phyloP scores from a whole-genome alignment of 345 rosid genomes.

The Linum tenue region DNA sequence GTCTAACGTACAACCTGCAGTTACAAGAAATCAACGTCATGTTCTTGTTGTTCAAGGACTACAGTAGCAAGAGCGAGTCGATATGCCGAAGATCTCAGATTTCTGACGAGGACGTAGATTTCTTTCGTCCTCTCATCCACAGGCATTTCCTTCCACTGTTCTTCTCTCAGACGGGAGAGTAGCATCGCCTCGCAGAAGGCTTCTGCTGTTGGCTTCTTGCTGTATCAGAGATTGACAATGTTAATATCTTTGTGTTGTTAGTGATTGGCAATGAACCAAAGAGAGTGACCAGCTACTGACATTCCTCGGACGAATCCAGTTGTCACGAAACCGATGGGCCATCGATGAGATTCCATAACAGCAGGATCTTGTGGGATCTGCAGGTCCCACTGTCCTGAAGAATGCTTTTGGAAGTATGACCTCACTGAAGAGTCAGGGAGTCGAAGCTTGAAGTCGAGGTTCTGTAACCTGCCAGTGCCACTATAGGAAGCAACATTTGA shows the following conservation, averaged over 20 bases:
- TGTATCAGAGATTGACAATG: conserved; percentile 20
- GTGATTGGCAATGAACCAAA: neutral
- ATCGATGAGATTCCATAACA: conserved; percentile 36
- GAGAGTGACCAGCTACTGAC: conserved; percentile 26
- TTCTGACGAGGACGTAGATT: conserved; percentile 64
- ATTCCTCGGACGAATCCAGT: conserved; percentile 79
- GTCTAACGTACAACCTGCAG: neutral
- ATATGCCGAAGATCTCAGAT: conserved; percentile 68
- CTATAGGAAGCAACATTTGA: neutral
- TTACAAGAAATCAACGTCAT: conserved; percentile 44
- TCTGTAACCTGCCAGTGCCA: conserved; percentile 31
- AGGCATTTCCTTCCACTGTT: conserved; percentile 57
- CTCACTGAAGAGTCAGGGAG: conserved; percentile 44
- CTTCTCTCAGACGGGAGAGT: conserved; percentile 51
- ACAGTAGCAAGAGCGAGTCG: conserved; percentile 72
- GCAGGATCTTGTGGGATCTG: conserved; percentile 40
- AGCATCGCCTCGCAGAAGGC: conserved; percentile 60
- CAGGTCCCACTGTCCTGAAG: conserved; percentile 60
- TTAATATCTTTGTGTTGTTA: neutral
- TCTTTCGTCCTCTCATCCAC: conserved; percentile 48
- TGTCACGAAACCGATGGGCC: conserved; percentile 79
- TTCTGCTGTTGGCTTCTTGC: conserved; percentile 57
- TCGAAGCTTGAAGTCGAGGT: conserved; percentile 32
- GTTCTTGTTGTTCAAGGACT: conserved; percentile 52
- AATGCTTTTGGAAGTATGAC: conserved; percentile 56